Base-by-base conservation (phyloP, 2,329 filamentous ascomycete species). In the Epichloe sylvatica region DNA sequence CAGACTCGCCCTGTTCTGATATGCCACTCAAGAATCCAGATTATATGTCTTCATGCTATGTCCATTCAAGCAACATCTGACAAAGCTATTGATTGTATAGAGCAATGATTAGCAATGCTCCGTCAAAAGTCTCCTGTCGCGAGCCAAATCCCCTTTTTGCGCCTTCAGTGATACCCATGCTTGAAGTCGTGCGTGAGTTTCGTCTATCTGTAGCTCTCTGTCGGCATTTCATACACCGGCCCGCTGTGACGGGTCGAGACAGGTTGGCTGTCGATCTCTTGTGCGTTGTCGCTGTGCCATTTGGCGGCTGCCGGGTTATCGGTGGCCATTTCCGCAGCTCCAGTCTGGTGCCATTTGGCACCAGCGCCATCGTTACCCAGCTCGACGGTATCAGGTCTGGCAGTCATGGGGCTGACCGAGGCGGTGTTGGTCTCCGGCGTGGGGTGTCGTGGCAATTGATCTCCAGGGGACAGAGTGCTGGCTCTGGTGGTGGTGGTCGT, bases 201-300 rank as follows among this genome's bases (percentile, higher is more conserved):
- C 33, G 34, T 11, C 17, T 60, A 70, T 51, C 61, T 60, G 54
- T 68, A 70, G 33, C 51, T 53, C 54, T 70, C 62, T 12, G 63
- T 55, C 3, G 68, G 65, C 69, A 71, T 71, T 60, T 71, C 69
- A 50, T 67, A 71, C 5, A 71, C 66, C 2, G 64, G 64, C 1
- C 63, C 64, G 37, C 55, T 65, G 54, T 60, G 62, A 53, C 57
- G 64, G 55, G 48, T 57, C 55, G 61, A 54, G 5, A 67, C 59
- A 33, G 64, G 57, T 41, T 63, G 58, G 44, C 65, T 59, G 49
- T 69, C 67, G 51, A 69, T 68, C 59, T 70, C 67, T 3, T 65
- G 58, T 3, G 67, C 67, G 41, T 63, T 55, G 13, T 61, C 54
- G 50, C 62, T 61, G 49, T 64, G 59, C 64, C 66, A 69, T 48